Base-by-base conservation (phyloP, 1,139 yeast species). In the Meyerozyma sp. region DNA sequence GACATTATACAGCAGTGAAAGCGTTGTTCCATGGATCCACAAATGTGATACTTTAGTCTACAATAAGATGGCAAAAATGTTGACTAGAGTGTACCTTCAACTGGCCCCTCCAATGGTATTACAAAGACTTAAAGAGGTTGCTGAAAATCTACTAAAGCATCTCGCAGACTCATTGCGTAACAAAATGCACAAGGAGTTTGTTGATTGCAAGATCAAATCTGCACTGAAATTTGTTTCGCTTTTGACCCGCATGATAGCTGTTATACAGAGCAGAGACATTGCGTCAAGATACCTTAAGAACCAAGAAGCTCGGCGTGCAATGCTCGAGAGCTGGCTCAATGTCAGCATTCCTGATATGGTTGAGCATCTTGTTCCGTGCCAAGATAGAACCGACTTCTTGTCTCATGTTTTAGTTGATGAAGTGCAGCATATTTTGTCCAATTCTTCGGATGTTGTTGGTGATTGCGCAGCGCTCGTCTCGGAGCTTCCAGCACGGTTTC, bases 21-120 rank as follows among this genome's bases (percentile, higher is more conserved):
- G 63, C 5, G 58, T 82, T 8, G 57, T 70, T 7, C 74, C 73
- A 14, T 87, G 95, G 95, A 74, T 86, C 14, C 58, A 73, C 40
- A 65, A 73, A 39, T 84, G 90, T 57, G 96, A 90, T 59, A 57
- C 75, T 51, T 63, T 75, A 10, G 75, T 83, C 65, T 85, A 84
- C 62, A 77, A 75, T 46, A 66, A 77, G 8, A 68, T 86, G 70
- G 71, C 82, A 16, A 78, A 79, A 50, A 73, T 84, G 75, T 62
- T 88, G 48, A 75, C 84, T n/a, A 83, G 83, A 35, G 63, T 85
- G 46, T 79, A 81, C n/a, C 62, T 81, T 35, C 87, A 84, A 52
- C 72, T 71, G 43, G 77, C 83, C 8, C 87, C 89, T 2, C 65
- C 65, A 1, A 74, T 75, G 23, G 82, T 83, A n/a, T 54, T 81